Evolutionary conservation across 306 rosid genomes (phyloP), one percentile per base, ranked within the genome.

Genomic region (Fragaria ananassa): DNA sequence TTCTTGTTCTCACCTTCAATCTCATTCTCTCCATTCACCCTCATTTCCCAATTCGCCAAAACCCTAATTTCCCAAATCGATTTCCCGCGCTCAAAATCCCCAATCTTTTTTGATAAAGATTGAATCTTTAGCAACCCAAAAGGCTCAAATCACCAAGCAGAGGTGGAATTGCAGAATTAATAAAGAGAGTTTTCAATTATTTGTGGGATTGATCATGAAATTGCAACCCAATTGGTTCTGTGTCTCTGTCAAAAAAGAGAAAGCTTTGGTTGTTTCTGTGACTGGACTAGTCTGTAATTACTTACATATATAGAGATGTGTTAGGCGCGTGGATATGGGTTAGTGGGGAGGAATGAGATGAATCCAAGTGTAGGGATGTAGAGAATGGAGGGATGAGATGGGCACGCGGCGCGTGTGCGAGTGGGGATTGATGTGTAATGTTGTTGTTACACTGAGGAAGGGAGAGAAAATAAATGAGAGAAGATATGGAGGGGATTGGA

Each of bases 1-100:
- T 7, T 8, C 34, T 27, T 76, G 21, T 70, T 73, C 34, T 76
- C 84, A 27, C 47, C 78, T 6, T 44, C 64, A 39, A 3, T 39
- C 10, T 21, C 34, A 53, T 37, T 53, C 74, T 76, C 77, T 2
- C 84, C 81, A 25, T 76, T 71, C 64, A 81, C 61, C 75, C 81
- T 81, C 84, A 81, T 81, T 50, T 60, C 80, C 67, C 69, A 74
- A 34, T 8, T 29, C 10, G 5, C 44, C 6, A 35, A 35, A n/a
- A 41, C 65, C 81, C 81, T 73, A 71, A 50, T 11, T 11, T 18
- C 68, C 54, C 19, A 60, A 54, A 78, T 71, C 45, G 31, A 49
- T 70, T 29, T 17, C 64, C 47, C 64, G 47, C 21, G 51, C 35
- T 54, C 23, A 6, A 56, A 72, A 21, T 37, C 23, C 67, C 66